Conservation (phyloP, 495 filamentous ascomycete species). For the Xylaria scruposa region DNA sequence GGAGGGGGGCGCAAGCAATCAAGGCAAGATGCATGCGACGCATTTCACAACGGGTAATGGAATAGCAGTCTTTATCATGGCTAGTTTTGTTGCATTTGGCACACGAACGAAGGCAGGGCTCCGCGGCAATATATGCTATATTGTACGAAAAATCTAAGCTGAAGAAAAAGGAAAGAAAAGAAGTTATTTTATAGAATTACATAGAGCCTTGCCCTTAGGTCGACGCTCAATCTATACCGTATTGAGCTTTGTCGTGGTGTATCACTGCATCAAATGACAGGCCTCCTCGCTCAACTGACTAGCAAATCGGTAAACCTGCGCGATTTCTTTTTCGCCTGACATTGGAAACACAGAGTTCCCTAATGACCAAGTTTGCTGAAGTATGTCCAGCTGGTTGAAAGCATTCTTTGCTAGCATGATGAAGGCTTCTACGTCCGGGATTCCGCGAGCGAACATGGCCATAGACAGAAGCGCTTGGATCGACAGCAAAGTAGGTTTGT, state of each 20-base stretch:
- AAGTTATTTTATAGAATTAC: too few relatives aligned
- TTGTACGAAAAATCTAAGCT: too few relatives aligned
- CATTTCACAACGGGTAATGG: too few relatives aligned
- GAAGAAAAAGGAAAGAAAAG: too few relatives aligned
- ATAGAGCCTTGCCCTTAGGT: too few relatives aligned
- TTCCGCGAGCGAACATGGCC: constrained; percentile 9
- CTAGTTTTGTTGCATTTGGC: too few relatives aligned
- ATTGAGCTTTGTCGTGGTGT: neutral
- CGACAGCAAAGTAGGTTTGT: neutral
- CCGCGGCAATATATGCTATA: too few relatives aligned
- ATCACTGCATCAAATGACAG: neutral
- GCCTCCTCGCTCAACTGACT: constrained; percentile 5
- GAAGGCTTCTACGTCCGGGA: neutral
- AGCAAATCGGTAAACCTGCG: constrained; percentile 1
- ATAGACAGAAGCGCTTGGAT: constrained; percentile 14
- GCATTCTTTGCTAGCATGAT: constrained; percentile 2
- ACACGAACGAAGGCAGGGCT: too few relatives aligned
- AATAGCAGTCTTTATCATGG: too few relatives aligned
- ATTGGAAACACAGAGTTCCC: neutral
- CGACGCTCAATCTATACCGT: neutral
- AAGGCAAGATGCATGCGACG: too few relatives aligned
- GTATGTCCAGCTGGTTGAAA: neutral
- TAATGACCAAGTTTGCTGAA: neutral
- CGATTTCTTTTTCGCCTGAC: neutral
- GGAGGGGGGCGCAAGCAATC: too few relatives aligned